phyloP scores from a whole-genome alignment of 805 yeast genomes.

The Metschnikowia orientalis region DNA sequence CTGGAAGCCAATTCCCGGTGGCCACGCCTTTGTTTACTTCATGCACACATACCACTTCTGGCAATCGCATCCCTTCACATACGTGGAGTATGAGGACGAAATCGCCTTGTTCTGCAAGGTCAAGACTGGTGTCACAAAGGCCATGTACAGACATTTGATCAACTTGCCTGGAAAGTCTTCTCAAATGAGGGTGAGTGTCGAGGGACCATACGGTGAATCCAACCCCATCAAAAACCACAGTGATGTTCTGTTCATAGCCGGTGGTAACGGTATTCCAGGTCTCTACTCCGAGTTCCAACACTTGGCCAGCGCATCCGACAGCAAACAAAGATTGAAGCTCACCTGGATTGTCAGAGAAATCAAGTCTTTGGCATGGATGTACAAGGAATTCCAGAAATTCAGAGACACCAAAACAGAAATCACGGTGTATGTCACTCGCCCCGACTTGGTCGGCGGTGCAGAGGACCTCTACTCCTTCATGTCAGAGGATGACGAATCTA shows the following conservation, averaged over 20 bases:
- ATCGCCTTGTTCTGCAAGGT: constrained; percentile 33
- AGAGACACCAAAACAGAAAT: constrained; percentile 22
- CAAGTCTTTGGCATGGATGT: constrained; percentile 24
- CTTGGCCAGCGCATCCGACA: constrained; percentile 17
- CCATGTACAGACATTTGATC: constrained; percentile 25
- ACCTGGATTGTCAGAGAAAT: constrained; percentile 25
- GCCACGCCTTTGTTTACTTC: constrained; percentile 55
- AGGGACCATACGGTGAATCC: constrained; percentile 68
- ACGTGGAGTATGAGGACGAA: constrained; percentile 14
- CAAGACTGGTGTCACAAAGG: constrained; percentile 35
- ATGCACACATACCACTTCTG: constrained; percentile 48
- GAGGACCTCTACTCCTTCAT: constrained; percentile 8
- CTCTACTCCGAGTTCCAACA: constrained; percentile 37
- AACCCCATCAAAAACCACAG: constrained; percentile 47
- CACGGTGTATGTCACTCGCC: constrained; percentile 38
- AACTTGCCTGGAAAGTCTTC: constrained; percentile 26
- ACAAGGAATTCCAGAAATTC: constrained; percentile 20
- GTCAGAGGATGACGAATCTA: constrained; percentile 9
- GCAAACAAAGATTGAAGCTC: constrained; percentile 18
- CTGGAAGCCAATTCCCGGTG: constrained; percentile 53
- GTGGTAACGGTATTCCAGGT: constrained; percentile 74
- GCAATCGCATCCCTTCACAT: constrained; percentile 66
- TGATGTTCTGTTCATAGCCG: constrained; percentile 58
- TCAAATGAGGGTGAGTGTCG: constrained; percentile 36
- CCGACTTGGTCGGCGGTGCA: constrained; percentile 12